These are phyloP conservation scores for Peltaster fructicola DNA, from an alignment of 2,329 filamentous ascomycete species.

Conservation along the genomic window DNA sequence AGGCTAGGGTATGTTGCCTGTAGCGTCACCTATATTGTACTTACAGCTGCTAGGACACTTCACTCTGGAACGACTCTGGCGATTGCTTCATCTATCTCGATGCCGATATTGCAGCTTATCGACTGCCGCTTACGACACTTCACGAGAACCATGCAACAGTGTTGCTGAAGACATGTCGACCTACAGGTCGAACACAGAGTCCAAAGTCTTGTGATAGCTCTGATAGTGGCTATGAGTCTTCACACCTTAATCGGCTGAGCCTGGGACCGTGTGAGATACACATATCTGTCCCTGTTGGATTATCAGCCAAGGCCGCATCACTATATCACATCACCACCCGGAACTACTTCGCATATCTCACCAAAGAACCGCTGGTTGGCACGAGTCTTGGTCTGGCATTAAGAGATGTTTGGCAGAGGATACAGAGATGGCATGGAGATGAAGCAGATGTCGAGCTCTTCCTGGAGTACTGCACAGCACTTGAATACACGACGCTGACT, in stretches of 20 bases:
- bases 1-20: no score
- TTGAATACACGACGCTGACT: conserved; percentile 52
- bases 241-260: conserved; percentile 3
- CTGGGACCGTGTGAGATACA: conserved; percentile 37
- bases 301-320: conserved; percentile 37
- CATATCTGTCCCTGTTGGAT: conserved; percentile 44
- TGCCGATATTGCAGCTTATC: conserved; percentile 43
- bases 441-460: conserved; percentile 23
- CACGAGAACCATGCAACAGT: conserved; percentile 41
- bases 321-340: conserved; percentile 50
- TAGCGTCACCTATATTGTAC: no score
- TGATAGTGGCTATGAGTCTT: conserved; percentile 14
- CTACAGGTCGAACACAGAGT: conserved; percentile 11
- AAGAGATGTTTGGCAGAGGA: conserved; percentile 44
- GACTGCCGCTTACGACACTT: conserved; percentile 37
- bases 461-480: conserved; percentile 46
- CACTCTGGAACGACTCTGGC: conserved; percentile 49
- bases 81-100: conserved; percentile 57
- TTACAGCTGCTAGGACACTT: no score
- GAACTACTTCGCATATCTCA: conserved; percentile 59
- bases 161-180: conserved; percentile 36
- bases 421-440: conserved; percentile 29
- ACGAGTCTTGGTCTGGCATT: conserved; percentile 46
- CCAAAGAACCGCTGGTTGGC: conserved; percentile 49
- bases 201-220: conserved; percentile 5